These are phyloP conservation scores for Cryptococcus hybrid DNA, from an alignment of 1,284 basidiomycete species.

Conservation along the genomic window DNA sequence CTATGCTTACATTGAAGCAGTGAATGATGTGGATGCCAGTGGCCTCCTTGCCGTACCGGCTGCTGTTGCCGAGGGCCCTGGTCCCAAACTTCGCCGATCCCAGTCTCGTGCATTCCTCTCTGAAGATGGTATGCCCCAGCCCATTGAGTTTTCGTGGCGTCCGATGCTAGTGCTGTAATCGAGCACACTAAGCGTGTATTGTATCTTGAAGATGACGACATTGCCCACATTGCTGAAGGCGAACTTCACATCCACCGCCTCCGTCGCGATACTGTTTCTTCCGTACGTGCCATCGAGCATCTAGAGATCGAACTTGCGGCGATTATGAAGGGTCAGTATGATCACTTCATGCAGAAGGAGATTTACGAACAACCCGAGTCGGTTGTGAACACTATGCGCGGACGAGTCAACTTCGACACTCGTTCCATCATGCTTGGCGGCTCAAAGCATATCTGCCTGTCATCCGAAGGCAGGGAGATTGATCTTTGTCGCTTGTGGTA, in stretches of 20 bases:
- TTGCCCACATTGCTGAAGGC: constrained; percentile 95
- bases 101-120: constrained; percentile 98
- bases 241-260: constrained; percentile 99
- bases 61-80: constrained; percentile 52
- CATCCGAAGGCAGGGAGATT: constrained; percentile 60
- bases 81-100: constrained; percentile 85
- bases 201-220: constrained; percentile 98
- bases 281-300: constrained; percentile 96
- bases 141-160: constrained; percentile 99
- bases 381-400: constrained; percentile 99
- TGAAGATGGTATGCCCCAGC: constrained; percentile 96
- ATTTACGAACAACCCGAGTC: constrained; percentile 99
- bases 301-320: constrained; percentile 98
- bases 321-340: constrained; percentile 99
- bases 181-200: constrained; percentile 99
- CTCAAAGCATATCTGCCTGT: constrained; percentile 91
- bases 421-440: constrained; percentile 92
- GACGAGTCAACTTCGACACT: constrained; percentile 97
- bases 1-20: constrained; percentile 1
- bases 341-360: constrained; percentile 99
- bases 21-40: constrained; percentile 31
- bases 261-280: constrained; percentile 62
- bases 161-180: constrained; percentile 92
- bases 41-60: constrained; percentile 72
- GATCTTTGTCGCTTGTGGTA: constrained; percentile 97